Conservation (phyloP, 148 eudicot genomes). For the Diospyros kaki region DNA sequence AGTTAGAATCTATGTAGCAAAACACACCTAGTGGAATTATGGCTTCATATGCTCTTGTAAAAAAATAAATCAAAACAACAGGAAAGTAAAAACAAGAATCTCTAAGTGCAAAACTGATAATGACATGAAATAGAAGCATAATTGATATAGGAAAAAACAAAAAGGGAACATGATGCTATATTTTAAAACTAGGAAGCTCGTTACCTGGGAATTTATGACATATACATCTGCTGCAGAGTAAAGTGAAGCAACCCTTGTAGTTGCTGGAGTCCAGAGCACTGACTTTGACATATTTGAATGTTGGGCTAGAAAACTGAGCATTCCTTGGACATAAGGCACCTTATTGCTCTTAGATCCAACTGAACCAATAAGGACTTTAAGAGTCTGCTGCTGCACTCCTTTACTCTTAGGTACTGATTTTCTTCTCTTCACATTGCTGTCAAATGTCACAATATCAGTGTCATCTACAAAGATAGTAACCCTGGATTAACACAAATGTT, state of each 20-base stretch:
- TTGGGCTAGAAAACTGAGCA: conserved; percentile 51
- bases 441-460: conserved; percentile 9
- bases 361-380: conserved; percentile 88
- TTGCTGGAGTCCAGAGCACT: conserved; percentile 88
- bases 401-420: conserved; percentile 24
- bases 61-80: not conserved
- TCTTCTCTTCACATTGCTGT: conserved; percentile 13
- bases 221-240: conserved; percentile 97
- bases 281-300: conserved; percentile 66
- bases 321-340: conserved; percentile 69
- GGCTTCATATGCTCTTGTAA: no score
- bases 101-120: not conserved
- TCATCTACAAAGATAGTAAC: not conserved
- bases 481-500: not conserved
- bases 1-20: no score
- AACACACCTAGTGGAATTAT: no score
- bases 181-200: not conserved
- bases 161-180: no score
- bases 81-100: not conserved
- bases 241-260: conserved; percentile 88
- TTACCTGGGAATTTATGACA: conserved; percentile 88
- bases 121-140: not conserved
- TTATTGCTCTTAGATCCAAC: conserved; percentile 98
- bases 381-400: conserved; percentile 34
- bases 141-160: no score